Conservation (phyloP, 75 land plant species). For the Pinus albicaulis region DNA sequence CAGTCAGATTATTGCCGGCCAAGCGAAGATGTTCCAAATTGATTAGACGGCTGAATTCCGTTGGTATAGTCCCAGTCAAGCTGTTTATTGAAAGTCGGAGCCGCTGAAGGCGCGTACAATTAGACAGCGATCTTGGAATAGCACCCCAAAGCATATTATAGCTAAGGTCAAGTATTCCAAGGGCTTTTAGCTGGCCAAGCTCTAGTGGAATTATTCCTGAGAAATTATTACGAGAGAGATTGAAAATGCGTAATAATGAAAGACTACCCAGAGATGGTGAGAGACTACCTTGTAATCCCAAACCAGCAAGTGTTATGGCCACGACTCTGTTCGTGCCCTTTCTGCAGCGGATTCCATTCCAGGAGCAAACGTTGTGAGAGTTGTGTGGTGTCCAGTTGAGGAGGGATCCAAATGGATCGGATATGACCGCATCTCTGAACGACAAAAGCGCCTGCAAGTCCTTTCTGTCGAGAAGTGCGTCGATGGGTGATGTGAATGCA, state of each 20-base stretch:
- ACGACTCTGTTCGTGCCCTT: conserved; percentile 11
- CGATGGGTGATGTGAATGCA: too few species aligned
- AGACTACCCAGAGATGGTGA: conserved; percentile 41
- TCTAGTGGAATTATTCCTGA: conserved; percentile 61
- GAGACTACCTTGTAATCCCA: conserved; percentile 47
- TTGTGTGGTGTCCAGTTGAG: conserved; percentile 29
- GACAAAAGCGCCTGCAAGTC: too few species aligned
- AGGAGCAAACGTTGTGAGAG: conserved; percentile 26
- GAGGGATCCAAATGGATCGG: conserved; percentile 32
- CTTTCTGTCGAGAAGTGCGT: too few species aligned
- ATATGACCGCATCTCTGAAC: too few species aligned
- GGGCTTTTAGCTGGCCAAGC: conserved; percentile 31
- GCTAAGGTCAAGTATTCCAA: conserved; percentile 36
- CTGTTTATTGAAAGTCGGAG: conserved; percentile 45
- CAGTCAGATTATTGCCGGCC: conserved; percentile 38
- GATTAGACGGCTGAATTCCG: conserved; percentile 34
- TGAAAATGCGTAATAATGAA: conserved; percentile 39
- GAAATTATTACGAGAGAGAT: conserved; percentile 68
- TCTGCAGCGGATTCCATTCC: conserved; percentile 45
- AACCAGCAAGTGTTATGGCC: conserved; percentile 36
- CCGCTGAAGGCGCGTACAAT: conserved; percentile 25
- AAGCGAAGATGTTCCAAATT: conserved; percentile 32
- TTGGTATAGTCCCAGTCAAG: conserved; percentile 53
- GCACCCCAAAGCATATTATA: conserved; percentile 51
- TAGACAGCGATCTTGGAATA: conserved; percentile 50